Base-by-base conservation (phyloP, 2,329 filamentous ascomycete genomes). In the Aspergillus phoenicis region DNA sequence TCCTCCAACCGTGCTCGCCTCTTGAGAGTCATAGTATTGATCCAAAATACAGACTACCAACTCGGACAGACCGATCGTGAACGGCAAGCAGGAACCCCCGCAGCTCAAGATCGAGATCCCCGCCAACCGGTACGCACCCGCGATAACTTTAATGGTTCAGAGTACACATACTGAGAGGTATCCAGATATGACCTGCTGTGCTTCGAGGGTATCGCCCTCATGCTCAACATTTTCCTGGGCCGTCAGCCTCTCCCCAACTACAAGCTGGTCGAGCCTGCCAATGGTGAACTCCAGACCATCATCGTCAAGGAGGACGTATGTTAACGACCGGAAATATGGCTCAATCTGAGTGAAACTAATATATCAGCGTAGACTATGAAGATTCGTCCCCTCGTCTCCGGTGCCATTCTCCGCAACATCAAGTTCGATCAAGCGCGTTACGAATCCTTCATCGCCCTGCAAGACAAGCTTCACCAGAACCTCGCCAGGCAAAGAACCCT, bases 91-190 rank as follows among this genome's bases (percentile, higher is more conserved):
- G 78, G 91, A 96, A 80, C 87, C 91, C 55, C 89, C 95, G 59
- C 91, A 98, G 80, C 86, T 98, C 73, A 97, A 97, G 84, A 98
- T 99, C 74, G 94, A 98, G 78, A 96, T 98, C 71, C 93, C 93
- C 64, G 94, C 95, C 73, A 98, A 98, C 80, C 88, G 92, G 81
- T 93, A 88, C 80, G 88, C 70, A 30, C 33, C 36, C 57, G 39
- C 41, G 24, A 49, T 20, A 13, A 48, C n/a, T 30, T 39, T 52
- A 43, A 48, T 45, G 26, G 24, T n/a, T 33, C 17, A 17, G 47
- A 57, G n/a, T 39, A 26, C 39, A 41, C 59, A 62, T 61, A 68
- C 66, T 75, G 62, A 75, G 60, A 60, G 6, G 15, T 56, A 30
- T 49, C 26, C 65, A 81, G 85, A 79, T 90, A 89, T 83, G 87